These are phyloP conservation scores for Phaeosphaeria sp. DNA, from an alignment of 2,329 filamentous ascomycete genomes.

Conservation along the genomic window DNA sequence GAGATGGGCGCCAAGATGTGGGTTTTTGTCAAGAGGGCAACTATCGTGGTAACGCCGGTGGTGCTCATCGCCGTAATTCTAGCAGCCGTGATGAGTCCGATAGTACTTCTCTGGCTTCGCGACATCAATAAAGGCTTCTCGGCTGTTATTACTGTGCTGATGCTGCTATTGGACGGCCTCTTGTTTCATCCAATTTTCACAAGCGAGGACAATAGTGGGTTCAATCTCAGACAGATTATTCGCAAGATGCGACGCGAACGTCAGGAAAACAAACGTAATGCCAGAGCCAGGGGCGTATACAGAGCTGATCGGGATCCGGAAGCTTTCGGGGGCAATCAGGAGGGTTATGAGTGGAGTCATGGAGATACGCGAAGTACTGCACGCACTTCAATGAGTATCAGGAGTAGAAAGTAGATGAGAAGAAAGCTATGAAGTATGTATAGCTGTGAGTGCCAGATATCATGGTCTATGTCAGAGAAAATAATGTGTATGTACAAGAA, in stretches of 20 bases:
- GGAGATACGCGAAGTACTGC: neutral
- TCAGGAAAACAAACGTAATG: neutral
- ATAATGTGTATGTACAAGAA: neutral
- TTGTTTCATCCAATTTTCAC: constrained; percentile 8
- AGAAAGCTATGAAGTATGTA: neutral
- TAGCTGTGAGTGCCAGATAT: neutral
- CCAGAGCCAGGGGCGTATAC: neutral
- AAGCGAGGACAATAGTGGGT: neutral
- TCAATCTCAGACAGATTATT: neutral
- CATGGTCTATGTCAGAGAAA: neutral
- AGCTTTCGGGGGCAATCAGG: neutral
- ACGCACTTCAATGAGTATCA: neutral
- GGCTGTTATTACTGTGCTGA: constrained; percentile 13
- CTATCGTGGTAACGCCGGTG: constrained; percentile 7
- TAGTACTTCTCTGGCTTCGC: constrained; percentile 21
- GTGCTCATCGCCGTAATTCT: constrained; percentile 6
- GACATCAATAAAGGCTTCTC: constrained; percentile 17
- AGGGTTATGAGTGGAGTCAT: neutral
- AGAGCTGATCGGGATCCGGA: neutral
- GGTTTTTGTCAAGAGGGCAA: neutral
- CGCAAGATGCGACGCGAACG: neutral
- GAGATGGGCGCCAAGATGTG: neutral
- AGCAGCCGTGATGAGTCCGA: constrained; percentile 19
- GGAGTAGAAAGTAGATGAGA: neutral
- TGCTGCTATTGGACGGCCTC: constrained; percentile 13